These are phyloP conservation scores for Cryptococcus sp. DNA, from an alignment of 1,284 basidiomycete genomes.

Conservation along the genomic window DNA sequence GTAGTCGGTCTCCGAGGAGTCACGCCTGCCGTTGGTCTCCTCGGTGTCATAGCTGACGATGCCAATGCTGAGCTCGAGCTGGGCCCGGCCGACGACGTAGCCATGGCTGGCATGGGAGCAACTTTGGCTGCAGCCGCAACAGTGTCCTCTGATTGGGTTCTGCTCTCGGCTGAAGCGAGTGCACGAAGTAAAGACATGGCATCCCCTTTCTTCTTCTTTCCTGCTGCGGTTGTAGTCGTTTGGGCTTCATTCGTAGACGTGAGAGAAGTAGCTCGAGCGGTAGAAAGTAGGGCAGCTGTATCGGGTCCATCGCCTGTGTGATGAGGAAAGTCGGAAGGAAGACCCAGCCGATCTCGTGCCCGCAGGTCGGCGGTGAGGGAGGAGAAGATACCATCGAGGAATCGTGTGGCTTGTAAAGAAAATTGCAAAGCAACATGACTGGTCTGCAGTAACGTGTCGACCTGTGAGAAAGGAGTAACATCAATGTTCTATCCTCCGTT, in stretches of 20 bases:
- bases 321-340: slow-evolving; percentile 10
- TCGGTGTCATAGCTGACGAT: slow-evolving; percentile 12
- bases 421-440: slow-evolving; percentile 49
- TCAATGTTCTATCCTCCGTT: background rate
- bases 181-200: slow-evolving; percentile 47
- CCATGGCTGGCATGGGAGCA: slow-evolving; percentile 18
- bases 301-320: slow-evolving; percentile 34
- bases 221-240: background rate
- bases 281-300: slow-evolving; percentile 27
- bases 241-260: slow-evolving; percentile 2
- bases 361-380: slow-evolving; percentile 47
- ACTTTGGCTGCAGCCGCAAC: slow-evolving; percentile 38
- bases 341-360: slow-evolving; percentile 31
- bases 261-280: slow-evolving; percentile 15
- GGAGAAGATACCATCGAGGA: slow-evolving; percentile 53
- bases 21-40: slow-evolving; percentile 15
- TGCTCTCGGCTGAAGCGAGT: slow-evolving; percentile 43
- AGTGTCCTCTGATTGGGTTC: slow-evolving; percentile 30
- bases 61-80: slow-evolving; percentile 2
- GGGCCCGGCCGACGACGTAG: slow-evolving; percentile 6
- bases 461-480: slow-evolving; percentile 16
- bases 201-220: slow-evolving; percentile 24
- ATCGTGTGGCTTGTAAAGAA: slow-evolving; percentile 42
- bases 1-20: slow-evolving; percentile 16
- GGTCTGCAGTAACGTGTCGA: slow-evolving; percentile 48